Evolutionary conservation across 257 asterid genomes (phyloP), one percentile per base, ranked within the genome.

Genomic region (Forsythia viridissima): DNA sequence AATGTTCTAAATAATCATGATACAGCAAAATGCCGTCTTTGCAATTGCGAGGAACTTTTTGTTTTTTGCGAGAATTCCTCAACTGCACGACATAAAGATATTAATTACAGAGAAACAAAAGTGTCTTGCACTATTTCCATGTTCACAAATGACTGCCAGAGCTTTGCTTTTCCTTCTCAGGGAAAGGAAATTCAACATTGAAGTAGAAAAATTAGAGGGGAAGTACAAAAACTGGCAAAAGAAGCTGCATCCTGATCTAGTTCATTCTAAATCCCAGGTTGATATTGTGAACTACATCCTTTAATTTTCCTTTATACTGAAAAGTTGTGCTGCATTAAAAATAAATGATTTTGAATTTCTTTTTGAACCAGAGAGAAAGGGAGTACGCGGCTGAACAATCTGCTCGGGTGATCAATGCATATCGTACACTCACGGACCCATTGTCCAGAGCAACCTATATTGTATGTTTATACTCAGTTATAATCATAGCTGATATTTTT

Each of bases 171-270:
- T 77, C 51, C 38, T 72, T 77, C 52, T 0, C 59, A 95, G 99
- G 91, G 92, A 85, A 76, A 89, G 89, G 81, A 83, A 81, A 30
- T 92, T 89, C 76, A 91, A 82, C 20, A 59, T 91, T 52, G 88
- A 87, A 77, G 92, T 82, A 75, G 89, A 81, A 21, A 90, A 83
- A 79, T 83, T 96, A 72, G 98, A 89, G 83, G 91, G 91, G 74
- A 90, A 83, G 84, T 96, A 96, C 82, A 96, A 96, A 85, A 88
- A 90, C 77, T 96, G 99, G 98, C 99, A 93, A 85, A 96, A 90
- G 92, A 96, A 92, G 87, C 93, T 96, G 81, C 99, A 96, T 88
- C 99, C 98, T 34, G 99, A 96, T 85, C 87, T 93, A 42, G 98
- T 96, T 82, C 98, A 93, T 81, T 87, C 99, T 0, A 96, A 92